A percentile compares a stretch with the other conserved stretches of the same genome.
phyloP scores from a whole-genome alignment of 202 grass and related monocot species.

The Hordeum pubiflorum region DNA sequence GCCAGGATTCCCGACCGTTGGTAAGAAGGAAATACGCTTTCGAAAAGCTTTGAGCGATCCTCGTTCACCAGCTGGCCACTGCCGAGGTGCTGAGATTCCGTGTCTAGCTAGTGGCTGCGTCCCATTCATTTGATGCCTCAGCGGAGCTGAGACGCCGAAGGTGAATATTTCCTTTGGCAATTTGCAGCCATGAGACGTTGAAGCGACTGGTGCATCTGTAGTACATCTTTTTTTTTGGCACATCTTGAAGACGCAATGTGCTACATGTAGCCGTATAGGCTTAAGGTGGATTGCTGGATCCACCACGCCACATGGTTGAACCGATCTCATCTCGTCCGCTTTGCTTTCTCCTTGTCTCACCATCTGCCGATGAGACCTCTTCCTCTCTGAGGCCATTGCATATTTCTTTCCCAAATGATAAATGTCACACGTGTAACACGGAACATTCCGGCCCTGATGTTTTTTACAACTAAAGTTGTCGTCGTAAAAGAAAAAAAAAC shows the following conservation, averaged over 20 bases:
- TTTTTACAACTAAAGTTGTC: no score
- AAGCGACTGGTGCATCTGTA: not conserved
- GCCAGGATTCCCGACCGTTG: constrained; percentile 17
- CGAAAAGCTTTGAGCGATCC: not conserved
- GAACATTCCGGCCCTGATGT: no score
- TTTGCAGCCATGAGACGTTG: not conserved
- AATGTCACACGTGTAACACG: no score
- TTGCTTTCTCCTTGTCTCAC: not conserved
- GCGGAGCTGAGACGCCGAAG: not conserved
- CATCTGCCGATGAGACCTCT: not conserved
- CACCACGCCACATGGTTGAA: not conserved
- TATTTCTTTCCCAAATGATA: not conserved
- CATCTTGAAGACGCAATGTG: not conserved
- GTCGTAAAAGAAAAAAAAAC: no score
- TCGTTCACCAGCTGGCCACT: not conserved
- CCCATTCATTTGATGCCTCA: not conserved
- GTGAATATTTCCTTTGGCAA: not conserved
- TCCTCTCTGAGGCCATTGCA: not conserved
- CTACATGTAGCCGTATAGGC: not conserved
- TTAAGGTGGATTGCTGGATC: not conserved
- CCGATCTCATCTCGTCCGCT: not conserved
- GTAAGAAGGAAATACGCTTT: not conserved
- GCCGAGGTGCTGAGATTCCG: constrained; percentile 6
- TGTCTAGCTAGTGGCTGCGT: constrained; percentile 8
- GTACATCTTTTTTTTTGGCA: no score